A percentile compares a stretch with the other conserved stretches of the same genome.
These are phyloP conservation scores for Collybia mongolica DNA, from an alignment of 768 basidiomycete genomes.

Conservation along the genomic window DNA sequence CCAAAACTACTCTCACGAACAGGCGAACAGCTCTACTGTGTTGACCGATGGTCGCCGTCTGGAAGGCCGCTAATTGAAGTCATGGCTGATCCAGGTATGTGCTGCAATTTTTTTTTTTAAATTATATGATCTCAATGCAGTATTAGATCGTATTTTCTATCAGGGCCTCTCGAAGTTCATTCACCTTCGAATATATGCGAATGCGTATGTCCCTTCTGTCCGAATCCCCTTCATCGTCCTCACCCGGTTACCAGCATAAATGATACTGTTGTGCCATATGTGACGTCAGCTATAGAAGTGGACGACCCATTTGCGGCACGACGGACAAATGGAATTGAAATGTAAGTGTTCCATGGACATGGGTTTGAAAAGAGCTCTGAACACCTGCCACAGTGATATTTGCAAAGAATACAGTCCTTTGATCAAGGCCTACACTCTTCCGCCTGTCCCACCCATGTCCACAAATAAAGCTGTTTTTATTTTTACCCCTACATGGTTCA, in stretches of 20 bases:
- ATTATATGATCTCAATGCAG: background rate
- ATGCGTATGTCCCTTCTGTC: slow-evolving; percentile 50
- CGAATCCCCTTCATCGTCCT: background rate
- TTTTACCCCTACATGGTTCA: slow-evolving; percentile 45
- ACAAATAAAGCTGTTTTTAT: slow-evolving; percentile 35
- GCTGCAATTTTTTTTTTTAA: background rate
- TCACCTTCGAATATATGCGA: slow-evolving; percentile 76
- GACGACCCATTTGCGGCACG: slow-evolving; percentile 65
- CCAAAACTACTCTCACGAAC: slow-evolving; percentile 74
- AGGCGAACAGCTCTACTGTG: slow-evolving; percentile 75
- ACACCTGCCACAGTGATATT: slow-evolving; percentile 39
- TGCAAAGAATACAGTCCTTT: slow-evolving; percentile 56
- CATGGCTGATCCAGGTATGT: slow-evolving; percentile 75
- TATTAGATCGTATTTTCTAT: slow-evolving; percentile 69
- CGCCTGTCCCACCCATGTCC: slow-evolving; percentile 38
- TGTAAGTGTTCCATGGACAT: slow-evolving; percentile 39
- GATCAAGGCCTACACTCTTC: slow-evolving; percentile 50
- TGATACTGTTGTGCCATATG: slow-evolving; percentile 80
- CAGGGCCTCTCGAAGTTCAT: slow-evolving; percentile 67
- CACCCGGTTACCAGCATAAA: slow-evolving; percentile 46
- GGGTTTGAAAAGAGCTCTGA: slow-evolving; percentile 1
- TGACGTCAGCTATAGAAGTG: slow-evolving; percentile 70
- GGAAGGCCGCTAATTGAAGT: slow-evolving; percentile 71
- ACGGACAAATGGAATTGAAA: slow-evolving; percentile 52
- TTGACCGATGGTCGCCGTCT: slow-evolving; percentile 68